A percentile compares a stretch with the other conserved stretches of the same genome.
Evolutionary conservation across 1,284 basidiomycete genomes (phyloP).

Genomic region (Mycosarcoma mackinlayi): DNA sequence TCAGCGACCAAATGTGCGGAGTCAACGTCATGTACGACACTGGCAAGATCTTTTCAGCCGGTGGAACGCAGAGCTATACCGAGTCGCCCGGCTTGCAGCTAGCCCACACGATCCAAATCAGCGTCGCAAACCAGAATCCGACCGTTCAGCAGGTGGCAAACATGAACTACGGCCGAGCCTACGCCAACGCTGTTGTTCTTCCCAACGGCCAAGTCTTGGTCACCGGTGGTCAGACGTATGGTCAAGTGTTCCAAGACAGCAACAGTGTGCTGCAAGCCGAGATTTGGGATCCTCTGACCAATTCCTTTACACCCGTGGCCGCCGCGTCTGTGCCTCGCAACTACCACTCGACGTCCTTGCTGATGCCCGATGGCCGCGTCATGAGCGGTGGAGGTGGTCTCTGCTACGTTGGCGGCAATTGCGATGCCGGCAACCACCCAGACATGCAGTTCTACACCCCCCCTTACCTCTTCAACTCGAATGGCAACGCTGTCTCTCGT

Average conservation of each 20-base stretch:
- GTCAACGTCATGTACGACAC: slow-evolving; percentile 4
- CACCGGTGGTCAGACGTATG: slow-evolving; percentile 4
- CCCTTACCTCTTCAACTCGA: slow-evolving; percentile 4
- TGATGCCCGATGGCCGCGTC: slow-evolving; percentile 5
- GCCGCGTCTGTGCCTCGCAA: slow-evolving; percentile 1
- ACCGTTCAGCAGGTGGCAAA: slow-evolving; percentile 1
- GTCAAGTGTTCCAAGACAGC: neutral
- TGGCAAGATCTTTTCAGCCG: neutral
- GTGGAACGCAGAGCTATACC: slow-evolving; percentile 1
- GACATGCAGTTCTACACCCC: slow-evolving; percentile 10
- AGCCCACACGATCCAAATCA: slow-evolving; percentile 3
- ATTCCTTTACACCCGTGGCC: neutral
- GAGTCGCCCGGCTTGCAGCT: neutral
- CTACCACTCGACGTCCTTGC: slow-evolving; percentile 7
- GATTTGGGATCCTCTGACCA: slow-evolving; percentile 4
- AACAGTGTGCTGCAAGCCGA: slow-evolving; percentile 7
- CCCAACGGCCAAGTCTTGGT: slow-evolving; percentile 5
- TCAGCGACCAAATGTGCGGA: slow-evolving; percentile 4
- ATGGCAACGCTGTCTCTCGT: neutral
- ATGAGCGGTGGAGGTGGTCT: slow-evolving; percentile 8
- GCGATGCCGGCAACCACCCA: neutral
- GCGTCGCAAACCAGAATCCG: neutral
- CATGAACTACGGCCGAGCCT: slow-evolving; percentile 2
- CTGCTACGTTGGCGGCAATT: neutral
- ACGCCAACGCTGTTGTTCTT: slow-evolving; percentile 5